These are phyloP conservation scores for Calonectria montana DNA, from an alignment of 2,329 filamentous ascomycete species.

Conservation along the genomic window DNA sequence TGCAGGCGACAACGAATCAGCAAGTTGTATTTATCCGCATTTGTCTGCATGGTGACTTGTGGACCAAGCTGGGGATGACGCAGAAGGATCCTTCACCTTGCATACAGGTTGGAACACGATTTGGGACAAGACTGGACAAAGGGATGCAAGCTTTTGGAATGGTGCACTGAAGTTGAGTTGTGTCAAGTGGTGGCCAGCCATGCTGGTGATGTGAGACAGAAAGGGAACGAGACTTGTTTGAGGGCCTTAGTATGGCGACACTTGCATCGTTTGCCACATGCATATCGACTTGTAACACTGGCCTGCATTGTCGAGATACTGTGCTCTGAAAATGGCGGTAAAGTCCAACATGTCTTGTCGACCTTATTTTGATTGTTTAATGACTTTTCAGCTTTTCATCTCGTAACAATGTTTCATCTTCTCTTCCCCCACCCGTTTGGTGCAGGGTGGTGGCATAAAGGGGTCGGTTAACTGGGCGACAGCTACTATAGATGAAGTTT, in stretches of 20 bases:
- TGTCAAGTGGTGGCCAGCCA: neutral
- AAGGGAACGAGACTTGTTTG: neutral
- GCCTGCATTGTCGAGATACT: neutral
- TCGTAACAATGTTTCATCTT: neutral
- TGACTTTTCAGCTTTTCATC: neutral
- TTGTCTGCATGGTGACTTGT: neutral
- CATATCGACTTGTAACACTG: too few species aligned
- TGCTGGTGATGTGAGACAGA: neutral
- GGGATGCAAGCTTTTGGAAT: too few species aligned
- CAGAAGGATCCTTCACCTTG: neutral
- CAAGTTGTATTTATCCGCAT: neutral
- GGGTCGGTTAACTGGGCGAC: constrained; percentile 6
- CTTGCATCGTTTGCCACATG: neutral
- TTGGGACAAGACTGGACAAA: neutral
- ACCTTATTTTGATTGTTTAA: neutral
- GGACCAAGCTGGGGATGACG: neutral
- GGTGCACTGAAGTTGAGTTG: neutral
- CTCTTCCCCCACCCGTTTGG: constrained; percentile 4
- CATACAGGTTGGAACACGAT: neutral
- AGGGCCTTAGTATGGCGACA: neutral
- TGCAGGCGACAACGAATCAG: neutral
- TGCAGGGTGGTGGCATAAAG: constrained; percentile 3
- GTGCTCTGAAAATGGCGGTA: neutral
- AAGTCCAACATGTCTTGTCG: neutral
- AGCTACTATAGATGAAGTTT: constrained; percentile 7